A percentile compares a stretch with the other conserved stretches of the same genome.
Conservation (phyloP, 129 eudicot genomes). For the Centella asiatica region DNA sequence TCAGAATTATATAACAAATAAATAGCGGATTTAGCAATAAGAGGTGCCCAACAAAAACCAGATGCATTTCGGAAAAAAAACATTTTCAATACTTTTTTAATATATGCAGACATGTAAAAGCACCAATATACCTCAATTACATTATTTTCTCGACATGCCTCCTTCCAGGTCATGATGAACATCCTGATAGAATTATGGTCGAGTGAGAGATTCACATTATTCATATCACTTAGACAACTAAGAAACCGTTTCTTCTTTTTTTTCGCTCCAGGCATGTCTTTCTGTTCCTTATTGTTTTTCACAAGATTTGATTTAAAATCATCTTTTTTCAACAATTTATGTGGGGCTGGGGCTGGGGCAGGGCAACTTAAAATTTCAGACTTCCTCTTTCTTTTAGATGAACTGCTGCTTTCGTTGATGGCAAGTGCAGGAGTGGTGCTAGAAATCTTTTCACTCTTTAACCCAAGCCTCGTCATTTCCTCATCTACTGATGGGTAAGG, state of each 20-base stretch:
- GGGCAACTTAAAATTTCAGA: conserved; percentile 13
- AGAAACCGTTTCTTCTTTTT: conserved; percentile 13
- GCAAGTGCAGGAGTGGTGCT: conserved; percentile 14
- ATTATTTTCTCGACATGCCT: conserved; percentile 38
- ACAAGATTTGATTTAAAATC: background rate
- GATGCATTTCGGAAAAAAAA: background rate
- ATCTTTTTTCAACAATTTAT: conserved; percentile 23
- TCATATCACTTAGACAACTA: conserved; percentile 11
- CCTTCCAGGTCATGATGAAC: conserved; percentile 73
- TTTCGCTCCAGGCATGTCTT: conserved; percentile 2
- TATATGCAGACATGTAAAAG: background rate
- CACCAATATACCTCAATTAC: conserved; percentile 47
- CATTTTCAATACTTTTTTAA: background rate
- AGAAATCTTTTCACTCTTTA: conserved; percentile 29
- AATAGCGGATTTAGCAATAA: no score
- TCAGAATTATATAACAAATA: background rate
- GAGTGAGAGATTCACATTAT: conserved; percentile 20
- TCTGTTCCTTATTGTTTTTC: conserved; percentile 20
- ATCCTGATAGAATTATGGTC: conserved; percentile 31
- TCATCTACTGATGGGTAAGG: conserved; percentile 60
- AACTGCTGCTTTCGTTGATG: background rate
- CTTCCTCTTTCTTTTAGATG: conserved; percentile 25
- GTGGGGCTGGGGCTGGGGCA: conserved; percentile 11
- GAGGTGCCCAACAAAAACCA: no score
- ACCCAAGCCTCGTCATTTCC: conserved; percentile 53